A percentile compares a stretch with the other conserved stretches of the same genome.
phyloP scores from a whole-genome alignment of 345 rosid genomes.

The Cardamine resedifolia region DNA sequence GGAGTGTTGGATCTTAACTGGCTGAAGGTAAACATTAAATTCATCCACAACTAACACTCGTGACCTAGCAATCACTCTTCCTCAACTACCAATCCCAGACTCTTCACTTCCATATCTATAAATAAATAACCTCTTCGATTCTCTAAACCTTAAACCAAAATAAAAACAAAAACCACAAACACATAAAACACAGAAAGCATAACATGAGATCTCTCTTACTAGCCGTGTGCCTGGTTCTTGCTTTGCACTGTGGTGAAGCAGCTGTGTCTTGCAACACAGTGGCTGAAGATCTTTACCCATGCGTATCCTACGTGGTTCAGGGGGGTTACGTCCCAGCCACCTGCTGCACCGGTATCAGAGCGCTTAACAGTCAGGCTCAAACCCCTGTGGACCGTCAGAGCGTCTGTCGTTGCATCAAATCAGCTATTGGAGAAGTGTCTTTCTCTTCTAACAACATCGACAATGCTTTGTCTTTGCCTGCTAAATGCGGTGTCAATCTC shows the following conservation, averaged over 20 bases:
- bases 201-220: slow-evolving; percentile 31
- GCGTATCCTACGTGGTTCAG: slow-evolving; percentile 33
- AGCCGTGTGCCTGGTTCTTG: slow-evolving; percentile 29
- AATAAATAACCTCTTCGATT: slow-evolving; percentile 18
- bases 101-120: not conserved
- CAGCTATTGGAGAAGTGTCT: slow-evolving; percentile 26
- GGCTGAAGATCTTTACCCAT: slow-evolving; percentile 30
- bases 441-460: slow-evolving; percentile 29
- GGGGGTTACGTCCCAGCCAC: slow-evolving; percentile 25
- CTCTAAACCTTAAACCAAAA: slow-evolving; percentile 15
- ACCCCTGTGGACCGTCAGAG: slow-evolving; percentile 54
- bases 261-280: slow-evolving; percentile 35
- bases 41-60: slow-evolving; percentile 21
- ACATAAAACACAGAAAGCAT: not conserved
- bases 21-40: slow-evolving; percentile 27
- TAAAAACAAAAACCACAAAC: not conserved
- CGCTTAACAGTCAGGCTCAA: slow-evolving; percentile 42
- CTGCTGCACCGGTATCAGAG: slow-evolving; percentile 54
- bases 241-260: slow-evolving; percentile 32
- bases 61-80: slow-evolving; percentile 25
- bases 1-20: slow-evolving; percentile 22
- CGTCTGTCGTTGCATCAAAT: slow-evolving; percentile 54
- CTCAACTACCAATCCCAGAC: slow-evolving; percentile 23
- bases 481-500: slow-evolving; percentile 49
- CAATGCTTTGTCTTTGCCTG: slow-evolving; percentile 43